These are phyloP conservation scores for Blastobotrys capitulatus DNA, from an alignment of 1,139 yeast genomes.

Conservation along the genomic window DNA sequence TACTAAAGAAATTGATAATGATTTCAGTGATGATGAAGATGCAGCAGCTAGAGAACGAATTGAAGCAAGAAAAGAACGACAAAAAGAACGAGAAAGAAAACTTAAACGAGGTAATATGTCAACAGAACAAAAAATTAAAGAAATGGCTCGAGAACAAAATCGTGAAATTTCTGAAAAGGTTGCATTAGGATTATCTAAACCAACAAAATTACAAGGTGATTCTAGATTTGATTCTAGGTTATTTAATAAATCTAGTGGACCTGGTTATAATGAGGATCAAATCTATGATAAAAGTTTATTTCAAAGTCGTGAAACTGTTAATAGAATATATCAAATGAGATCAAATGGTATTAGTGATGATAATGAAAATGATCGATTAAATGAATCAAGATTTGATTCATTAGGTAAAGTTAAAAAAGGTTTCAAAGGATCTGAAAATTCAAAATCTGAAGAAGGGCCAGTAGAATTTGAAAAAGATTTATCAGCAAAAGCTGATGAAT, in stretches of 20 bases:
- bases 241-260: constrained; percentile 36
- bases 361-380: constrained; percentile 30
- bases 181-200: constrained; percentile 46
- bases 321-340: constrained; percentile 44
- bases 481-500: constrained; percentile 18
- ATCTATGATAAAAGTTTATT: constrained; percentile 55
- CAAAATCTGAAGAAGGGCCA: constrained; percentile 39
- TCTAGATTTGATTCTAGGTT: constrained; percentile 52
- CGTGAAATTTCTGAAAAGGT: constrained; percentile 53
- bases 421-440: constrained; percentile 22
- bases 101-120: constrained; percentile 42
- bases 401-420: constrained; percentile 29
- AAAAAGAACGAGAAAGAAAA: constrained; percentile 44
- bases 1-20: constrained; percentile 6
- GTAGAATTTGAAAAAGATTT: constrained; percentile 47
- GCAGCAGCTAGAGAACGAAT: constrained; percentile 36
- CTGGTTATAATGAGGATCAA: constrained; percentile 42
- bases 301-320: constrained; percentile 45
- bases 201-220: constrained; percentile 35
- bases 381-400: constrained; percentile 36
- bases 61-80: constrained; percentile 40
- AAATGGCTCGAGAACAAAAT: constrained; percentile 41
- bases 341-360: constrained; percentile 25
- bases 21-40: constrained; percentile 14
- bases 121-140: constrained; percentile 40